Evolutionary conservation across 2,329 filamentous ascomycete species (phyloP).

Genomic region (Aureobasidium sp.): DNA sequence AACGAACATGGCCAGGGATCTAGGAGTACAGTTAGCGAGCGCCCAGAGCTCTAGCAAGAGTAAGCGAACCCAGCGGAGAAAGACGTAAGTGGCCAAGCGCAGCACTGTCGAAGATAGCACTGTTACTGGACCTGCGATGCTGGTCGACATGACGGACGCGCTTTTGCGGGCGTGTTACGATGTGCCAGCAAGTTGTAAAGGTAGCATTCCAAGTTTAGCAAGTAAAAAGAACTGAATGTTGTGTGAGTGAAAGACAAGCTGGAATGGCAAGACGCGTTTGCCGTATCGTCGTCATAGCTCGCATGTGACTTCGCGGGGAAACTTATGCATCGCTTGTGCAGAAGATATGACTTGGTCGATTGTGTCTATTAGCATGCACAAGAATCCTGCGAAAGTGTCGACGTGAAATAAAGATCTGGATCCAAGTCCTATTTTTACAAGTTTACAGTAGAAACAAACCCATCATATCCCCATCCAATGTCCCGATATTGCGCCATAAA

Average conservation of each 20-base stretch:
- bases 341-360: neutral
- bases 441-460: slow-evolving; percentile 10
- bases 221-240: neutral
- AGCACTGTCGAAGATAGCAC: slow-evolving; percentile 23
- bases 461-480: neutral
- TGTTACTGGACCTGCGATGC: slow-evolving; percentile 16
- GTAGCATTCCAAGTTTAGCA: neutral
- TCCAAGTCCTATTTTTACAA: slow-evolving; percentile 10
- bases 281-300: neutral
- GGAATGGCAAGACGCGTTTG: neutral
- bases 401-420: neutral
- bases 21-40: slow-evolving; percentile 14
- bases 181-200: neutral
- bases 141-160: slow-evolving; percentile 1
- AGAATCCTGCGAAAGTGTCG: neutral
- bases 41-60: slow-evolving; percentile 7
- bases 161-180: neutral
- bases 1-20: slow-evolving; percentile 33
- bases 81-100: slow-evolving; percentile 27
- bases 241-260: neutral
- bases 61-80: slow-evolving; percentile 30
- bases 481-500: slow-evolving; percentile 7
- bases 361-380: neutral
- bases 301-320: slow-evolving; percentile 2
- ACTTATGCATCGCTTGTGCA: neutral